phyloP scores from a whole-genome alignment of 805 yeast genomes.

The Yarrowia phangngaensis region DNA sequence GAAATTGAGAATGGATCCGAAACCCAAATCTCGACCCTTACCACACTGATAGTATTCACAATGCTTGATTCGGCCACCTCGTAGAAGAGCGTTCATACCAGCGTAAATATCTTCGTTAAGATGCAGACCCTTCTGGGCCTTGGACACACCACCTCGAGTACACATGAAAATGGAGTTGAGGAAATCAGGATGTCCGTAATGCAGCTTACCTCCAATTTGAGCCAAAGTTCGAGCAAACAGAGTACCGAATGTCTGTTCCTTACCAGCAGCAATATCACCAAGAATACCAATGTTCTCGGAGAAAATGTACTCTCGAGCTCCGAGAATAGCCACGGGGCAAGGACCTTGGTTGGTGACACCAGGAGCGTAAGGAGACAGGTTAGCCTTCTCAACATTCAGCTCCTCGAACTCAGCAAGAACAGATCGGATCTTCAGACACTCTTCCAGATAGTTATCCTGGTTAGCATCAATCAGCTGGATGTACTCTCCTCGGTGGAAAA shows the following conservation, averaged over 20 bases:
- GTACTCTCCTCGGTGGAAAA: conserved; percentile 76
- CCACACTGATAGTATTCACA: conserved; percentile 97
- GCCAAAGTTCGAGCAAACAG: conserved; percentile 89
- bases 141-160: conserved; percentile 92
- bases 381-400: conserved; percentile 48
- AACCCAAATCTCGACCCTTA: conserved; percentile 92
- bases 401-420: conserved; percentile 91
- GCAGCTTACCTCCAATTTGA: conserved; percentile 90
- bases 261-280: conserved; percentile 96
- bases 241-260: conserved; percentile 96
- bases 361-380: conserved; percentile 54
- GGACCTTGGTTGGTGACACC: conserved; percentile 45
- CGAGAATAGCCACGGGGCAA: conserved; percentile 82
- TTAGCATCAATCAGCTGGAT: conserved; percentile 79
- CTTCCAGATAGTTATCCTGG: conserved; percentile 79
- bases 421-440: conserved; percentile 82
- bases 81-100: conserved; percentile 81
- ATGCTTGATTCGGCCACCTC: conserved; percentile 94
- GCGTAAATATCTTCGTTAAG: conserved; percentile 94
- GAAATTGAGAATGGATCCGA: conserved; percentile 85
- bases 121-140: conserved; percentile 91
- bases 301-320: conserved; percentile 92
- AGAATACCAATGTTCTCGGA: conserved; percentile 88
- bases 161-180: conserved; percentile 87
- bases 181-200: conserved; percentile 96